Evolutionary conservation across 1,284 basidiomycete genomes (phyloP).

Genomic region (Trichosporon sp.): DNA sequence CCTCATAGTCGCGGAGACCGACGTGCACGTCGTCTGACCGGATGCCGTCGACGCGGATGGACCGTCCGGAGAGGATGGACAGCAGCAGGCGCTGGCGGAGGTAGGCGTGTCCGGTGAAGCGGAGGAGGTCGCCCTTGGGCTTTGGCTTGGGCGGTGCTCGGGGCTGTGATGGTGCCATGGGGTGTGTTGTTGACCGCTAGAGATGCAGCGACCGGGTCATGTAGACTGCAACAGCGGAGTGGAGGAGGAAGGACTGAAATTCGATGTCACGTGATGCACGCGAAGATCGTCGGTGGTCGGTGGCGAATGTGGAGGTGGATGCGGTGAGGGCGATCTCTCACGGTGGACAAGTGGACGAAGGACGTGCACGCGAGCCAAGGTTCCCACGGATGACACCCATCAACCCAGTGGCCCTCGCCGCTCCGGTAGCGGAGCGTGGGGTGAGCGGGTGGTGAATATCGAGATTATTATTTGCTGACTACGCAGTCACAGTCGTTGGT

Average conservation of each 20-base stretch:
- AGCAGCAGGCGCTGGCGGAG: conserved; percentile 81
- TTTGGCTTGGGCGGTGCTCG: not conserved
- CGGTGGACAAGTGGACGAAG: not conserved
- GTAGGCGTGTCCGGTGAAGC: conserved; percentile 71
- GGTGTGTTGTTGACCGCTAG: not conserved
- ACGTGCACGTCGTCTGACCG: conserved; percentile 88
- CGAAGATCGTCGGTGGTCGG: not conserved
- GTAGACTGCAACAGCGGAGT: not conserved
- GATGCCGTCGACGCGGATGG: conserved; percentile 82
- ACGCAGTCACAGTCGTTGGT: not conserved
- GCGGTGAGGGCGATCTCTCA: not conserved
- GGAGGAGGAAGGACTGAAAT: conserved; percentile 3
- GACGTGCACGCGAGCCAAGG: no score
- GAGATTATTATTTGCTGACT: no score
- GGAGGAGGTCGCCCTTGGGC: conserved; percentile 42
- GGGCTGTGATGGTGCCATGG: conserved; percentile 5
- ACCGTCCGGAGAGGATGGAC: conserved; percentile 78
- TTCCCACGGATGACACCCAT: no score
- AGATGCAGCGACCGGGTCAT: not conserved
- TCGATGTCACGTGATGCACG: conserved; percentile 1
- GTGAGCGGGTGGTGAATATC: no score
- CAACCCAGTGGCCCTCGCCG: no score
- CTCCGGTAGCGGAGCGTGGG: no score
- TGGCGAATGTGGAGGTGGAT: not conserved
- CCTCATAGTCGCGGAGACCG: conserved; percentile 91